Evolutionary conservation across 1,284 basidiomycete genomes (phyloP).

Genomic region (Boletus mariae): DNA sequence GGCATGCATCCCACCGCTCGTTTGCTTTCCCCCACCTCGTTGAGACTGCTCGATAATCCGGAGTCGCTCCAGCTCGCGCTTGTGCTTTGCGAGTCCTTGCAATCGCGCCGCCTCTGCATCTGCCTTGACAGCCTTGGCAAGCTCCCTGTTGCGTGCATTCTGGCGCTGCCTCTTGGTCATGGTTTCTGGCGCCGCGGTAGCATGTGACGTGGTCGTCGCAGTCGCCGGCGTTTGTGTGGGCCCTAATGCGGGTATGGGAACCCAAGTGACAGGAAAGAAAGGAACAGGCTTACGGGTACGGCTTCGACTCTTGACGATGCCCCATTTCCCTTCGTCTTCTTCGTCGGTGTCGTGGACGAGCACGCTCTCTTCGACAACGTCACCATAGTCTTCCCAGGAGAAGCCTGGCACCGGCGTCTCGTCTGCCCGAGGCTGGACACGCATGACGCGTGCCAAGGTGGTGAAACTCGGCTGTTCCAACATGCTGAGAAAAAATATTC

Average conservation of each 20-base stretch:
- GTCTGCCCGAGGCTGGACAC: slow-evolving; percentile 50
- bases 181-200: slow-evolving; percentile 38
- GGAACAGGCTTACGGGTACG: slow-evolving; percentile 41
- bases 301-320: slow-evolving; percentile 58
- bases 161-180: slow-evolving; percentile 67
- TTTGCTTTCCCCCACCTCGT: slow-evolving; percentile 27
- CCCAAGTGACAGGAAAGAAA: not conserved
- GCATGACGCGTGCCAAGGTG: slow-evolving; percentile 57
- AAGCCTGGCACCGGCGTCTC: slow-evolving; percentile 62
- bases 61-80: slow-evolving; percentile 53
- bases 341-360: slow-evolving; percentile 47
- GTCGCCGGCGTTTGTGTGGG: slow-evolving; percentile 11
- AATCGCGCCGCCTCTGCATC: slow-evolving; percentile 53
- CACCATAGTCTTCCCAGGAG: slow-evolving; percentile 74
- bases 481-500: slow-evolving; percentile 44
- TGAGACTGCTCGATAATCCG: slow-evolving; percentile 50
- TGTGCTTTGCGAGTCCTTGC: slow-evolving; percentile 53
- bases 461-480: slow-evolving; percentile 56
- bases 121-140: slow-evolving; percentile 52
- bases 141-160: slow-evolving; percentile 58
- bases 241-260: not conserved
- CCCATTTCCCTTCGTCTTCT: slow-evolving; percentile 61
- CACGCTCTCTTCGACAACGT: slow-evolving; percentile 45
- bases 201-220: slow-evolving; percentile 17
- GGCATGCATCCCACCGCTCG: slow-evolving; percentile 56